Percentiles rank a stretch among this genome's conserved stretches.
Conservation (phyloP, 139 green algal species). For the Nannochloris sp. region DNA sequence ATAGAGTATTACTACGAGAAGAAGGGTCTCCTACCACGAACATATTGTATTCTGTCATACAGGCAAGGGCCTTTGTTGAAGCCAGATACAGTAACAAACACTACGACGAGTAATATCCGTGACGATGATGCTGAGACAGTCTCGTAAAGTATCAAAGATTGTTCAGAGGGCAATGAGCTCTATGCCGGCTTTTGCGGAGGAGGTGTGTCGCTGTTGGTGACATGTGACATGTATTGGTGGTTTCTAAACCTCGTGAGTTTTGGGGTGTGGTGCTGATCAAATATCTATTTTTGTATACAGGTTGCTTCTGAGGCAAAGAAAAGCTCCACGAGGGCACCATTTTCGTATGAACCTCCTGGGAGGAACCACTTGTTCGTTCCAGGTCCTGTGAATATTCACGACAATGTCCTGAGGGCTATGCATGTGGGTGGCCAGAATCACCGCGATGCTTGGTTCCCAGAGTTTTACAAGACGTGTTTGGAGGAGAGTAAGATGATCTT, state of each 20-base stretch:
- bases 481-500: constrained; percentile 78
- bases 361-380: constrained; percentile 93
- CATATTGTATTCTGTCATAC: no score
- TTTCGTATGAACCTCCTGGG: constrained; percentile 63
- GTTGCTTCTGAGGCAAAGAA: not conserved
- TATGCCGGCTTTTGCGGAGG: constrained; percentile 11
- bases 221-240: not conserved
- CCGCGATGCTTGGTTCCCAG: constrained; percentile 84
- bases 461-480: constrained; percentile 71
- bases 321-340: constrained; percentile 17
- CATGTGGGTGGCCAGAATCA: constrained; percentile 81
- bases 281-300: no score
- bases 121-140: not conserved
- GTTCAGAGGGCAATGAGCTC: constrained; percentile 7
- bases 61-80: no score
- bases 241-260: no score
- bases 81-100: no score
- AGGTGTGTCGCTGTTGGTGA: not conserved
- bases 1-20: no score
- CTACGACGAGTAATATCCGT: no score
- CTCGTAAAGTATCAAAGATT: not conserved
- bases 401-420: constrained; percentile 82
- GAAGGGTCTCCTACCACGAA: no score
- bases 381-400: constrained; percentile 94
- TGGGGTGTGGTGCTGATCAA: no score